Base-by-base conservation (phyloP, 2,329 filamentous ascomycete species). In the Penicillium sp. region DNA sequence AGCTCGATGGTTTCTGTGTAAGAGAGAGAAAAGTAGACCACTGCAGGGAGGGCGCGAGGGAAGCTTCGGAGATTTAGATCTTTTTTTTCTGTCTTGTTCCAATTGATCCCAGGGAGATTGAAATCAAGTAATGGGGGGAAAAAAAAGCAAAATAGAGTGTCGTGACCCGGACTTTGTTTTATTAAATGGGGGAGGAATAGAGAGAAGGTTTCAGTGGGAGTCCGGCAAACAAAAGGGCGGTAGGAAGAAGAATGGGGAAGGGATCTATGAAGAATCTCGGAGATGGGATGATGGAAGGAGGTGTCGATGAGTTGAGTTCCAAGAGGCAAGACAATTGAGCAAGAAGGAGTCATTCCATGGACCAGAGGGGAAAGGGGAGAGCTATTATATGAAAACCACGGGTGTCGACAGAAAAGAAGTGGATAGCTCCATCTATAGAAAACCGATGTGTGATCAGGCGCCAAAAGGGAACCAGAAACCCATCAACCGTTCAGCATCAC, bases 361-460 rank as follows among this genome's bases (percentile, higher is more conserved):
- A 57, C 54, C 54, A 58, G 62, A 63, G 67, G 68, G 70, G 67
- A 69, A 71, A 69, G 35, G 51, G 52, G 42, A 64, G 62, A 68
- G 58, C 41, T 64, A 66, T 68, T 69, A 69, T 68, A 69, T 62
- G 62, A 59, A 54, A 53, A 20, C 10, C 55, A 57, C 60, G 62
- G 63, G 62, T 62, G 57, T 67, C 60, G 59, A 68, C 63, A 50
- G 28, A 25, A 31, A 31, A 2, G 37, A 52, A 69, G 71, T 73
- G 71, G 71, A 72, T 71, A 71, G 66, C 63, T 66, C 64, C 60
- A 66, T 69, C 66, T 67, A 68, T 68, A 68, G 49, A 66, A 69
- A 49, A 55, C 52, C 54, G 69, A 70, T 70, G 67, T 70, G 67
- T 70, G 71, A 73, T 71, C 72, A 71, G 70, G 71, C 70, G 63